phyloP scores from a whole-genome alignment of 352 stramenopile species.

The Phytophthora agathidicida region DNA sequence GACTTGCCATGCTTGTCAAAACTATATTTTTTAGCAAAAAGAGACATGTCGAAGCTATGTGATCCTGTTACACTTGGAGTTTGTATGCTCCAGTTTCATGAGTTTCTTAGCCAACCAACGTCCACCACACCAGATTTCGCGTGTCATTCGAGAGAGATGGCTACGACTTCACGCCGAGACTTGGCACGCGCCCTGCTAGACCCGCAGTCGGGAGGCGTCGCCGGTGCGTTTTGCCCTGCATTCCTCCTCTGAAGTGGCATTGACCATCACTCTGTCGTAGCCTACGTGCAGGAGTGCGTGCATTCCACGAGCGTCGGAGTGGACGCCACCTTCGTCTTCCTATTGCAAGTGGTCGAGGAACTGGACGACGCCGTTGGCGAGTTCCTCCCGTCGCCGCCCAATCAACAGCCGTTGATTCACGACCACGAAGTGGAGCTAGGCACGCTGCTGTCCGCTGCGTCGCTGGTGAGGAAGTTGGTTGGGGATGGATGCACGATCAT shows the following conservation, averaged over 20 bases:
- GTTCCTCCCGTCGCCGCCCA: conserved; percentile 29
- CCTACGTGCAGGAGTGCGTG: conserved; percentile 75
- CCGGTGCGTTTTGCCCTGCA: conserved; percentile 17
- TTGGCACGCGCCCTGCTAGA: conserved; percentile 34
- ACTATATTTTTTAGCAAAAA: background rate
- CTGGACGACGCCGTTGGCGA: conserved; percentile 58
- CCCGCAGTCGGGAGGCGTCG: conserved; percentile 35
- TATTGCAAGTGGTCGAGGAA: conserved; percentile 70
- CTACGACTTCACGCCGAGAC: conserved; percentile 20
- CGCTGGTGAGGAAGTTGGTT: conserved; percentile 38
- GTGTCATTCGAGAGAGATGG: conserved; percentile 17
- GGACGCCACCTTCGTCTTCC: conserved; percentile 63
- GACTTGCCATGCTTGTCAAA: too few relatives aligned
- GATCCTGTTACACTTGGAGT: conserved; percentile 10
- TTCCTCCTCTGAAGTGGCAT: background rate
- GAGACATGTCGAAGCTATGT: conserved; percentile 31
- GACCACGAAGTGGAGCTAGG: conserved; percentile 75
- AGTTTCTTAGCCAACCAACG: conserved; percentile 19
- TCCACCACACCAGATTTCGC: conserved; percentile 17
- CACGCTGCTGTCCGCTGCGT: conserved; percentile 68
- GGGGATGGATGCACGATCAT: too few relatives aligned
- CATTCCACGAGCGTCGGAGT: conserved; percentile 70
- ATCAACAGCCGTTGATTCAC: conserved; percentile 39
- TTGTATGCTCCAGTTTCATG: conserved; percentile 21
- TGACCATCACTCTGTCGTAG: conserved; percentile 26